A percentile compares a stretch with the other conserved stretches of the same genome.
These are phyloP conservation scores for Pseudopyrenochaeta lycopersici DNA, from an alignment of 2,329 filamentous ascomycete species.

Conservation along the genomic window DNA sequence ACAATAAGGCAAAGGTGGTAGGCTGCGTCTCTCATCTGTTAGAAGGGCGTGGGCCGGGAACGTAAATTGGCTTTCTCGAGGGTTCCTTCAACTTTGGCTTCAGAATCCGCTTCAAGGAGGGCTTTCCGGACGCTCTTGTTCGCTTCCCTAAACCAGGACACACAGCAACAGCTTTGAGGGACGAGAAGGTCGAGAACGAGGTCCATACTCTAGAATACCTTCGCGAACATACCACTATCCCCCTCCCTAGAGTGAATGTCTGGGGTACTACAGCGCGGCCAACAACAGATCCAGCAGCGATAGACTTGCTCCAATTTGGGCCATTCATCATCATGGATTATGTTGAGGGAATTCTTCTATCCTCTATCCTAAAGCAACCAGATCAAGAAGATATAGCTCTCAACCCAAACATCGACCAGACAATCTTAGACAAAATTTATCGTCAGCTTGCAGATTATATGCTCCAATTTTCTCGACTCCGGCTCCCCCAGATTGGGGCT, in stretches of 20 bases:
- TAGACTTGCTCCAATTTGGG: conserved; percentile 27
- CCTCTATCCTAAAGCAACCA: conserved; percentile 27
- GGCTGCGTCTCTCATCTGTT: too few relatives aligned
- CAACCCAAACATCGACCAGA: conserved; percentile 17
- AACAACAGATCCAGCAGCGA: conserved; percentile 7
- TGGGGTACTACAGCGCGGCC: conserved; percentile 19
- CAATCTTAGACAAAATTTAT: conserved; percentile 27
- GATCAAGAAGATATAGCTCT: conserved; percentile 31
- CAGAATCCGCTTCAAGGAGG: conserved; percentile 23
- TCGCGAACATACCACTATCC: conserved; percentile 25
- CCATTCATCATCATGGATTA: conserved; percentile 38
- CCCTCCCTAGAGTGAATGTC: conserved; percentile 20
- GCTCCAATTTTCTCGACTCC: conserved; percentile 22
- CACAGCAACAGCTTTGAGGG: conserved; percentile 19
- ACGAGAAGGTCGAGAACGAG: conserved; percentile 27
- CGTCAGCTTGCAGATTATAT: conserved; percentile 32
- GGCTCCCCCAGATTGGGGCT: conserved; percentile 31
- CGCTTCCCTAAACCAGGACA: conserved; percentile 31
- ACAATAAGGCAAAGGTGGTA: too few relatives aligned
- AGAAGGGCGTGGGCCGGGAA: too few relatives aligned
- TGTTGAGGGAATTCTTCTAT: conserved; percentile 24
- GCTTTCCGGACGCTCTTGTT: conserved; percentile 22
- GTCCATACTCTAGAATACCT: conserved; percentile 22
- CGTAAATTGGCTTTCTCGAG: too few relatives aligned
- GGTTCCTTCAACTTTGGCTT: conserved; percentile 32